Evolutionary conservation across 2,329 filamentous ascomycete genomes (phyloP).

Genomic region (Colletotrichum shisoi): DNA sequence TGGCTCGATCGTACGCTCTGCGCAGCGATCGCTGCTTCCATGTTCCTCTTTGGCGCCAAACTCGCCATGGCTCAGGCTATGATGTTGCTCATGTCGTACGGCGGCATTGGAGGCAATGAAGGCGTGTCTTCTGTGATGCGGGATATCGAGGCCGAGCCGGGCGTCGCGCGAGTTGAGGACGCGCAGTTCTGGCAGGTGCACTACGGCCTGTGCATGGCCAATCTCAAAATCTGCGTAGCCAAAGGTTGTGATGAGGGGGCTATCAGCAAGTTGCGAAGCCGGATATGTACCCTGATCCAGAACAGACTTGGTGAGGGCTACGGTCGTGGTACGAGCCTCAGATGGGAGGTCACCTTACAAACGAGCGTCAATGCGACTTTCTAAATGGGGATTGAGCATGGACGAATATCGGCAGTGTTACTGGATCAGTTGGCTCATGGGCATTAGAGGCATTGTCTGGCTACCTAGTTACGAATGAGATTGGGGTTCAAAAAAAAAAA

Average conservation of each 20-base stretch:
- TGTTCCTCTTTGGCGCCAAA: slow-evolving; percentile 86
- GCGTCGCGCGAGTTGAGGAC: slow-evolving; percentile 80
- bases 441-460: not conserved
- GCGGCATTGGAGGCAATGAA: slow-evolving; percentile 48
- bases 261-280: slow-evolving; percentile 75
- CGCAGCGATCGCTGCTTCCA: slow-evolving; percentile 79
- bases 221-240: slow-evolving; percentile 78
- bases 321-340: slow-evolving; percentile 76
- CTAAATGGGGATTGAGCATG: not conserved
- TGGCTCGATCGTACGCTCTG: slow-evolving; percentile 87
- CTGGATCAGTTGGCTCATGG: not conserved
- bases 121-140: slow-evolving; percentile 77
- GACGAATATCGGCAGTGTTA: not conserved
- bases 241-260: slow-evolving; percentile 73
- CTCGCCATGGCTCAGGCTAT: slow-evolving; percentile 86
- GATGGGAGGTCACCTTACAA: slow-evolving; percentile 94
- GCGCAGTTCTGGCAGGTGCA: slow-evolving; percentile 99
- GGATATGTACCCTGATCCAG: slow-evolving; percentile 79
- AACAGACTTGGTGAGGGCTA: slow-evolving; percentile 89
- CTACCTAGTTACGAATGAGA: not conserved
- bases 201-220: slow-evolving; percentile 95
- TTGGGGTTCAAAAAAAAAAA: not conserved
- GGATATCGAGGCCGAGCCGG: slow-evolving; percentile 83
- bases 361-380: slow-evolving; percentile 58
- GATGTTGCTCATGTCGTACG: slow-evolving; percentile 95